Percentiles rank a stretch among this genome's conserved stretches.
Conservation (phyloP, 202 grass and related monocot genomes). For the Elaeis oleifera region DNA sequence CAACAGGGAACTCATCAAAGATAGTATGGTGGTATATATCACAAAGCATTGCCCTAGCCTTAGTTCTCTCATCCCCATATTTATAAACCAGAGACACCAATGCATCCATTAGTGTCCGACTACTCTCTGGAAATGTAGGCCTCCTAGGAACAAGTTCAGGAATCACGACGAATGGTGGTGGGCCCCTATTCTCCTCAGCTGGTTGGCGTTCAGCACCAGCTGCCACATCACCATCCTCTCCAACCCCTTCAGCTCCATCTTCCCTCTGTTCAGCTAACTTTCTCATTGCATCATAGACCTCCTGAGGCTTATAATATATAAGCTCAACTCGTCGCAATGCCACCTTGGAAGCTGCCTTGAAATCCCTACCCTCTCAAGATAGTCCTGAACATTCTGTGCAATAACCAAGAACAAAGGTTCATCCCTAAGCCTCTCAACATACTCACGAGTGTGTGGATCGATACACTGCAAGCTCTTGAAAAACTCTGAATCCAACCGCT, state of each 20-base stretch:
- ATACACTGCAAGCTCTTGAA: constrained; percentile 77
- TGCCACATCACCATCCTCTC: constrained; percentile 25
- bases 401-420: constrained; percentile 47
- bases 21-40: constrained; percentile 73
- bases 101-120: constrained; percentile 55
- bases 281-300: constrained; percentile 66
- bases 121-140: constrained; percentile 64
- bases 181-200: constrained; percentile 22
- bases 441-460: constrained; percentile 51
- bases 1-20: constrained; percentile 62
- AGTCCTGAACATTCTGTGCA: constrained; percentile 56
- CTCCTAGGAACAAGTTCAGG: constrained; percentile 73
- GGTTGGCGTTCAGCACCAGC: constrained; percentile 4
- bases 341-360: constrained; percentile 49
- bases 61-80: constrained; percentile 68
- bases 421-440: constrained; percentile 57
- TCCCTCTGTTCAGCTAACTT: constrained; percentile 37
- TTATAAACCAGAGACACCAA: constrained; percentile 68
- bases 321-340: constrained; percentile 50
- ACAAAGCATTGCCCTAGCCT: constrained; percentile 72
- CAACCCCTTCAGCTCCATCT: constrained; percentile 31
- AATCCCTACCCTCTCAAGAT: constrained; percentile 43
- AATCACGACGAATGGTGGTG: constrained; percentile 55
- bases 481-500: constrained; percentile 85
- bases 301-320: constrained; percentile 75